Evolutionary conservation across 2,329 filamentous ascomycete genomes (phyloP), one percentile per base, ranked within the genome.

Genomic region (Neonectria punicea): DNA sequence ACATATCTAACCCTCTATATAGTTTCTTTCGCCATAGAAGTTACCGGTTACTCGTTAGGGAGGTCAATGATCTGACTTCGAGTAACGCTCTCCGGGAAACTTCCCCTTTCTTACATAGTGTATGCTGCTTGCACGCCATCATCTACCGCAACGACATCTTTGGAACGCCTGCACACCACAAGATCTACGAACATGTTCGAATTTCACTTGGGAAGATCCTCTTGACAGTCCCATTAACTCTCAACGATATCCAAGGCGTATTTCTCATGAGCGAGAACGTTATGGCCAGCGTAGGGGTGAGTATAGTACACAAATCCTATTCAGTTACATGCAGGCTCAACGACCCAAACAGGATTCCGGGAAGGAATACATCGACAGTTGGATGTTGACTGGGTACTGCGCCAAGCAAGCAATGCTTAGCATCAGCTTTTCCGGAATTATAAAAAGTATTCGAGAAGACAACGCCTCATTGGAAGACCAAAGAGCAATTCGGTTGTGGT

Each of bases 191-290:
- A 30, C 43, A 51, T 20, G 39, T 53, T 2, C 49, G 57, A 8
- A 53, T 46, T 9, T 34, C 57, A 10, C 57, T 60, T 5, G 57
- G 57, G 1, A 50, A 60, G 36, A 32, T 51, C 0, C 39, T 60
- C 3, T 50, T 60, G 18, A 14, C 49, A 20, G 46, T 50, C 4
- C 57, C 57, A 7, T 30, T 60, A 28, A 53, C 14, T 1, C 10
- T 60, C 1, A 39, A 53, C 20, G 49, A 60, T 7, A 53, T 60
- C 4, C 50, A 60, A 2, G 57, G 39, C 11, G 49, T 51, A n/a
- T 34, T 60, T n/a, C 41, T 60, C 3, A 60, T 60, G 57, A 53
- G 57, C 36, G 57, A 60, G 57, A 60, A 47, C 11, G 47, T 50
- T 11, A 50, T 50, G 47, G 47, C 28, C 20, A 28, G 47, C 8